A percentile compares a stretch with the other conserved stretches of the same genome.
Evolutionary conservation across 768 basidiomycete genomes (phyloP).

Genomic region (Lactarius hengduanensis): DNA sequence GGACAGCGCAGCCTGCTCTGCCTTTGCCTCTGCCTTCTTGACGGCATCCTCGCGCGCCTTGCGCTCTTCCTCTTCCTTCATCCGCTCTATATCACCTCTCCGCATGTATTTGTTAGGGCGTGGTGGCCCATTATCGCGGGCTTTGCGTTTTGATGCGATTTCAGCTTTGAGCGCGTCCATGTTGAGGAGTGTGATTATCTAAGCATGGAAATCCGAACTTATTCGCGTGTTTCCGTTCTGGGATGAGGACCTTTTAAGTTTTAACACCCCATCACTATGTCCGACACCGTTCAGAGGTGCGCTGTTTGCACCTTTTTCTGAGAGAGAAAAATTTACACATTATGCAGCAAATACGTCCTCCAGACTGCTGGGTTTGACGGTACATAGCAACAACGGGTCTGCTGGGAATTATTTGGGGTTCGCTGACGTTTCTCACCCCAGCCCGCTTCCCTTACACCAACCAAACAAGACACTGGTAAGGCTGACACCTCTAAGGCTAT

Average conservation of each 20-base stretch:
- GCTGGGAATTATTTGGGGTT: constrained; percentile 7
- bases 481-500: constrained; percentile 28
- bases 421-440: constrained; percentile 34
- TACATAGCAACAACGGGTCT: constrained; percentile 35
- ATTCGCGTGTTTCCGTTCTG: constrained; percentile 33
- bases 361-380: constrained; percentile 97
- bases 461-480: constrained; percentile 94
- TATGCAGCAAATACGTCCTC: constrained; percentile 74
- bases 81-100: constrained; percentile 70
- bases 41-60: constrained; percentile 26
- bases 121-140: constrained; percentile 50
- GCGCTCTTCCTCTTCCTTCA: constrained; percentile 29
- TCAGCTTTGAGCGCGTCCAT: constrained; percentile 95
- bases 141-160: constrained; percentile 84
- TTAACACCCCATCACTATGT: constrained; percentile 48
- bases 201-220: constrained; percentile 15
- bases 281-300: constrained; percentile 57
- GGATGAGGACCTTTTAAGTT: constrained; percentile 30
- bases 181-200: constrained; percentile 14
- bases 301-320: constrained; percentile 17
- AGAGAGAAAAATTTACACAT: constrained; percentile 27
- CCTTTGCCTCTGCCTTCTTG: constrained; percentile 23
- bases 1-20: constrained; percentile 24
- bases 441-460: constrained; percentile 90
- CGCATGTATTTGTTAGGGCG: constrained; percentile 86